Conservation (phyloP, 495 filamentous ascomycete species). For the Cercophora scortea region DNA sequence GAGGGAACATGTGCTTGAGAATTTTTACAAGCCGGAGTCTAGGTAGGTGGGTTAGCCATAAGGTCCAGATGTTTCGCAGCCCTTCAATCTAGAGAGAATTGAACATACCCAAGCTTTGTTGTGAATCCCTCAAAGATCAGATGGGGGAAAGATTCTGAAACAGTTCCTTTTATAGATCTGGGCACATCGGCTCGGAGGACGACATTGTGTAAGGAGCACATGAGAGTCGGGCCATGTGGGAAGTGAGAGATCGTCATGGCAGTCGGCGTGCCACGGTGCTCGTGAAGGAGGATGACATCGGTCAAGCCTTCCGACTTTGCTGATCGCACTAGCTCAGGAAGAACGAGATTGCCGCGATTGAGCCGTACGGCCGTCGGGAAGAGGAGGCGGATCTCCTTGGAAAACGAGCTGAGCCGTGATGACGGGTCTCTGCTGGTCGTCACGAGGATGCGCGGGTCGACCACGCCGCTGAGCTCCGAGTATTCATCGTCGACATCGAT, state of each 20-base stretch:
- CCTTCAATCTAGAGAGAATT: too few relatives aligned
- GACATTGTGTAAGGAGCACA: slow-evolving; percentile 86
- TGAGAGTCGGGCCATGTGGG: slow-evolving; percentile 86
- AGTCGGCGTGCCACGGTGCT: slow-evolving; percentile 86
- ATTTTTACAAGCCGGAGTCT: slow-evolving; percentile 72
- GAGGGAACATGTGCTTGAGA: slow-evolving; percentile 90
- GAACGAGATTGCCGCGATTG: slow-evolving; percentile 83
- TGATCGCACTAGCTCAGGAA: slow-evolving; percentile 74
- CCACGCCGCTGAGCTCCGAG: slow-evolving; percentile 23
- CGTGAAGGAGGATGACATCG: slow-evolving; percentile 84
- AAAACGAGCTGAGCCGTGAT: slow-evolving; percentile 74
- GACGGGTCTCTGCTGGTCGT: slow-evolving; percentile 87
- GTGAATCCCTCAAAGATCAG: slow-evolving; percentile 93
- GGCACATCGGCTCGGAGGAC: slow-evolving; percentile 91
- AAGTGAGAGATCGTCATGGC: slow-evolving; percentile 91
- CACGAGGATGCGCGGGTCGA: slow-evolving; percentile 52
- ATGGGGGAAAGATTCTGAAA: slow-evolving; percentile 90
- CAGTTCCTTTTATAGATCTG: slow-evolving; percentile 75
- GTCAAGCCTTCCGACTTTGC: slow-evolving; percentile 70
- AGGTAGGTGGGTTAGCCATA: too few relatives aligned
- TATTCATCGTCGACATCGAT: slow-evolving; percentile 86
- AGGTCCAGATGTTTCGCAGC: too few relatives aligned
- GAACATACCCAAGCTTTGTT: slow-evolving; percentile 55
- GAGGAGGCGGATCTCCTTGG: slow-evolving; percentile 91
- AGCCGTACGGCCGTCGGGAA: slow-evolving; percentile 85